Evolutionary conservation across 331 rosid genomes (phyloP).

Genomic region (Cucumis variabilis): DNA sequence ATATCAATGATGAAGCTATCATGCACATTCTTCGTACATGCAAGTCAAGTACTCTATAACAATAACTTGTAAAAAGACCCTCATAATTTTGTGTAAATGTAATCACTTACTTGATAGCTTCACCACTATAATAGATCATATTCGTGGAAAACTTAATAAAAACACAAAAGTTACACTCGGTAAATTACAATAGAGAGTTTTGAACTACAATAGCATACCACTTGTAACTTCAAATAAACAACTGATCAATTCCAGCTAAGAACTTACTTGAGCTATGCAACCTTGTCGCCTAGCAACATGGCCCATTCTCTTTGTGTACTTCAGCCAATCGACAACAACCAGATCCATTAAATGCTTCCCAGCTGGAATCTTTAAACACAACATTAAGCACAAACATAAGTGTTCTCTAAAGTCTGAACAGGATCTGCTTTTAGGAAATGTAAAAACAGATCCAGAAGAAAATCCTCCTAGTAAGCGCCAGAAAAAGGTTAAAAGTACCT

Average conservation of each 20-base stretch:
- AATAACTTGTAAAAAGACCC: too few relatives aligned
- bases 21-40: too few relatives aligned
- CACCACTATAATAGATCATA: too few relatives aligned
- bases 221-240: too few relatives aligned
- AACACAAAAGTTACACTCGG: too few relatives aligned
- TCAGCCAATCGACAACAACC: slow-evolving; percentile 98
- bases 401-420: slow-evolving; percentile 35
- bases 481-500: slow-evolving; percentile 53
- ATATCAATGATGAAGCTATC: too few relatives aligned
- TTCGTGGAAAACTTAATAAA: too few relatives aligned
- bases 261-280: slow-evolving; percentile 81
- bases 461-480: neutral
- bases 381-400: slow-evolving; percentile 44
- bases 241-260: neutral
- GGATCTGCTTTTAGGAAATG: slow-evolving; percentile 23
- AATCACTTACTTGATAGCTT: too few relatives aligned
- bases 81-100: too few relatives aligned
- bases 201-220: too few relatives aligned
- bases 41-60: too few relatives aligned
- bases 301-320: slow-evolving; percentile 96
- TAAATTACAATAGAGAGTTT: too few relatives aligned
- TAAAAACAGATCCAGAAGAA: slow-evolving; percentile 2
- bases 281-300: slow-evolving; percentile 96
- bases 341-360: slow-evolving; percentile 98
- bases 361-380: slow-evolving; percentile 76